Base-by-base conservation (phyloP, 192 early-diverging fungal genomes). In the Umbelopsis sp. region DNA sequence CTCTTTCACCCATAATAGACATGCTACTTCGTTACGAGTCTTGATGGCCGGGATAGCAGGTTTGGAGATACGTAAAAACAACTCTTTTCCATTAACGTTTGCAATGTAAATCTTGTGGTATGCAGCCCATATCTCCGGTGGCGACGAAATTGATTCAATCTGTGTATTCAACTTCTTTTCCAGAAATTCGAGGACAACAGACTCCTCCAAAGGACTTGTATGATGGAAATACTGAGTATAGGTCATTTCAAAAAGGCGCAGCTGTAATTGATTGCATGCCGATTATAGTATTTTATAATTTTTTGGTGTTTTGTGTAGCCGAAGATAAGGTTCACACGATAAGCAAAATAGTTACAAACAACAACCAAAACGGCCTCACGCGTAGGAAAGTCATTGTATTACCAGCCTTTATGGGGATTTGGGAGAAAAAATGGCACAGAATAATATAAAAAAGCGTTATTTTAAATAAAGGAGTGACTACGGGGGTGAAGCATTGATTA, bases 101-200 rank as follows among this genome's bases (percentile, higher is more conserved):
- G 55, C 55, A 25, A 61, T 33, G 18, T 61, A 61, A 35, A 61
- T 61, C n/a, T 61, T 61, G 15, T 61, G 55, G 7, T 61, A 61
- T 37, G 3, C 55, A n/a, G 55, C 55, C 30, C 55, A 37, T 11
- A 61, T 61, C 35, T 61, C 55, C 13, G 55, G 55, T 11, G 55
- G 55, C 3, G 55, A 61, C 12, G 15, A 2, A 1, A 61, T 25
- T 6, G 55, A 27, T 0, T n/a, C 15, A 18, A 30, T 25, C 30
- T 61, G 27, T 25, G 30, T 25, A 13, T 30, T 30, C 10, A 61
- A 15, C 13, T 61, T 61, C 5, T 27, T 18, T 61, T 61, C 55
- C 13, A 61, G 55, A 35, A 61, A 61, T 4, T 27, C 2, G 9
- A 15, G 27, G 12, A 61, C 30, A 35, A 61, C 27, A 2, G 55